phyloP scores from a whole-genome alignment of 345 rosid genomes.

The Citrus medica region DNA sequence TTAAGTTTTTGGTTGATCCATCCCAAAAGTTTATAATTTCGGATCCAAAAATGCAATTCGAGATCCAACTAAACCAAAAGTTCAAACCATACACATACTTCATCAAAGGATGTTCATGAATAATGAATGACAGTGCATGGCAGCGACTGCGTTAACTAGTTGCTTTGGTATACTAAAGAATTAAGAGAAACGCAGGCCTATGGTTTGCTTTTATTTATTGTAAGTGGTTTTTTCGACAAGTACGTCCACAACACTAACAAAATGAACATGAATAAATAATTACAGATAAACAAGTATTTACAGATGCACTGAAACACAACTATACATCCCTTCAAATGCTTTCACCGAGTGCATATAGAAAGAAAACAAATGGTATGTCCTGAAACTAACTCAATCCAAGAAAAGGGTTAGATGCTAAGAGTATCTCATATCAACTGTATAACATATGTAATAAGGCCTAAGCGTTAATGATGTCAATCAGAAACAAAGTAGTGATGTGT shows the following conservation, averaged over 20 bases:
- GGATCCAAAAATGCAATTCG: neutral
- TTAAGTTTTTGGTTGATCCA: neutral
- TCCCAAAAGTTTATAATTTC: neutral
- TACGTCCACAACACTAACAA: neutral
- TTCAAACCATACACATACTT: neutral
- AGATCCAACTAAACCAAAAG: neutral
- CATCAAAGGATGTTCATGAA: neutral
- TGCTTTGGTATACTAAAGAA: neutral
- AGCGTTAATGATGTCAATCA: neutral
- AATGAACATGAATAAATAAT: neutral
- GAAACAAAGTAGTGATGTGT: neutral
- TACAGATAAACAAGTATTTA: neutral
- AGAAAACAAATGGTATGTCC: neutral
- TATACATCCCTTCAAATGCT: neutral
- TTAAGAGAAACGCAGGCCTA: neutral
- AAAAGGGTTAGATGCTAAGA: neutral
- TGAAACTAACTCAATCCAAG: neutral
- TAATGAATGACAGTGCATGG: neutral
- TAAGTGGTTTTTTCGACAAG: no score
- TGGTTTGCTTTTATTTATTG: neutral
- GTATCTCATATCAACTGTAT: neutral
- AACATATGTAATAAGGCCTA: neutral
- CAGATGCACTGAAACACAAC: neutral
- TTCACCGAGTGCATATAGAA: neutral
- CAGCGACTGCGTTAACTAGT: neutral